phyloP scores from a whole-genome alignment of 176 grass and related monocot species.

The Saccharum spontaneum region DNA sequence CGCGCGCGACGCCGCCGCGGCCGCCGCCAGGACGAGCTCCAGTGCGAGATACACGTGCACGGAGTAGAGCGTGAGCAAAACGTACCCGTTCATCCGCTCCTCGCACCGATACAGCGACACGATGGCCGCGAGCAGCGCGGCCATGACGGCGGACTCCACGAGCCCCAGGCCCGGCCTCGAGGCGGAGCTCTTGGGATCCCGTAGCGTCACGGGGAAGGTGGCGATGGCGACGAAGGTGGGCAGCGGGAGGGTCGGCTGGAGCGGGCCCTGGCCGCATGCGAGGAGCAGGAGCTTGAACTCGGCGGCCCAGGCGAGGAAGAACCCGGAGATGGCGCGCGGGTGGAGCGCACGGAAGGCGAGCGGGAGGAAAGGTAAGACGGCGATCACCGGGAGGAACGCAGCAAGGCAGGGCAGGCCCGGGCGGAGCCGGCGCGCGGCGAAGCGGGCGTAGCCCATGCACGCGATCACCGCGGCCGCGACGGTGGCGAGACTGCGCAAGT shows the following conservation, averaged over 20 bases:
- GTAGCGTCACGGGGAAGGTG: slow-evolving; percentile 40
- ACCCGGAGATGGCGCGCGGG: slow-evolving; percentile 49
- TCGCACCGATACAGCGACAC: slow-evolving; percentile 42
- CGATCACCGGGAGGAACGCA: slow-evolving; percentile 49
- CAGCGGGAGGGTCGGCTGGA: slow-evolving; percentile 52
- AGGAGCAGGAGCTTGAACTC: slow-evolving; percentile 74
- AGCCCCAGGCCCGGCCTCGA: background rate
- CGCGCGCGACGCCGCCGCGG: slow-evolving; percentile 26
- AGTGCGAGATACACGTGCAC: slow-evolving; percentile 58
- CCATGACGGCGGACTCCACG: slow-evolving; percentile 34
- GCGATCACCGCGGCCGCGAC: slow-evolving; percentile 20
- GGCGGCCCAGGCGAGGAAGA: slow-evolving; percentile 68
- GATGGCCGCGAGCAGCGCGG: slow-evolving; percentile 44
- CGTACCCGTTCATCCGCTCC: slow-evolving; percentile 30
- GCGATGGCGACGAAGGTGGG: slow-evolving; percentile 39
- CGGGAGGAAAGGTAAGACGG: slow-evolving; percentile 48
- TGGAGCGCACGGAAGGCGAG: slow-evolving; percentile 52
- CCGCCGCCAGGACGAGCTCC: slow-evolving; percentile 51
- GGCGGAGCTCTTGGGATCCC: background rate
- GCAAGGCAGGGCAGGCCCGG: slow-evolving; percentile 49
- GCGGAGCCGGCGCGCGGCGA: slow-evolving; percentile 31
- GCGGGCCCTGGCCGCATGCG: slow-evolving; percentile 43
- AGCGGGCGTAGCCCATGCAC: slow-evolving; percentile 53
- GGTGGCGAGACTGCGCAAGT: slow-evolving; percentile 36
- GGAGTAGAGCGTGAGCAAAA: slow-evolving; percentile 44